Evolutionary conservation across 345 rosid species (phyloP).

Genomic region (Brassica juncea): DNA sequence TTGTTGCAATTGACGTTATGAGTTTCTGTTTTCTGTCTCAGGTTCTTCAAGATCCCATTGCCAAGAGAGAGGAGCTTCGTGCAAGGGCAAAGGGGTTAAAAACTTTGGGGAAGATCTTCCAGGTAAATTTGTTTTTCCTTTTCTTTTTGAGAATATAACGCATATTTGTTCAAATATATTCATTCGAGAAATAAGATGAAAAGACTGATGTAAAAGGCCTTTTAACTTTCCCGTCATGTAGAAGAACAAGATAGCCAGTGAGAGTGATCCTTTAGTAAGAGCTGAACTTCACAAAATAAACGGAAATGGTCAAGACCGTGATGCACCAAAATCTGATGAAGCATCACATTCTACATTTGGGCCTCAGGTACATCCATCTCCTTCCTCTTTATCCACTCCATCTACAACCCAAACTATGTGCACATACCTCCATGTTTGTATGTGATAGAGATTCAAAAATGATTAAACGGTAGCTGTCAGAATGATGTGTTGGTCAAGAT

Average conservation of each 20-base stretch:
- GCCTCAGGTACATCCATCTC: conserved; percentile 54
- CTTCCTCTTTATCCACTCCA: conserved; percentile 10
- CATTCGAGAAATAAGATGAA: background rate
- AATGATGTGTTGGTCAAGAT: background rate
- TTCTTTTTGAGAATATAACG: background rate
- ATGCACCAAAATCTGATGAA: conserved; percentile 56
- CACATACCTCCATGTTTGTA: background rate
- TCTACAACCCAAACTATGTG: conserved; percentile 3
- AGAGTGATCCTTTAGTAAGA: conserved; percentile 53
- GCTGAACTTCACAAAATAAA: conserved; percentile 50
- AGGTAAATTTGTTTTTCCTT: conserved; percentile 49
- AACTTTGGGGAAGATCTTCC: conserved; percentile 91
- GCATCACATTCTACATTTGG: conserved; percentile 48
- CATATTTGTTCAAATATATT: conserved; percentile 15
- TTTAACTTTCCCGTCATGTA: conserved; percentile 36
- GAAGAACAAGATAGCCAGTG: conserved; percentile 72
- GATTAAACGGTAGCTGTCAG: background rate
- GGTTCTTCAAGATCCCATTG: conserved; percentile 94
- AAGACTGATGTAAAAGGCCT: background rate
- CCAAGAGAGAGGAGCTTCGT: conserved; percentile 87
- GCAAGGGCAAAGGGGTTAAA: conserved; percentile 93
- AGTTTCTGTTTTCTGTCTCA: conserved; percentile 37
- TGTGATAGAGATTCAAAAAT: conserved; percentile 1
- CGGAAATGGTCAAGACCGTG: conserved; percentile 57
- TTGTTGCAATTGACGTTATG: conserved; percentile 3